Conservation (phyloP, 73 alveolate species). For the Strombidium stylifer region DNA sequence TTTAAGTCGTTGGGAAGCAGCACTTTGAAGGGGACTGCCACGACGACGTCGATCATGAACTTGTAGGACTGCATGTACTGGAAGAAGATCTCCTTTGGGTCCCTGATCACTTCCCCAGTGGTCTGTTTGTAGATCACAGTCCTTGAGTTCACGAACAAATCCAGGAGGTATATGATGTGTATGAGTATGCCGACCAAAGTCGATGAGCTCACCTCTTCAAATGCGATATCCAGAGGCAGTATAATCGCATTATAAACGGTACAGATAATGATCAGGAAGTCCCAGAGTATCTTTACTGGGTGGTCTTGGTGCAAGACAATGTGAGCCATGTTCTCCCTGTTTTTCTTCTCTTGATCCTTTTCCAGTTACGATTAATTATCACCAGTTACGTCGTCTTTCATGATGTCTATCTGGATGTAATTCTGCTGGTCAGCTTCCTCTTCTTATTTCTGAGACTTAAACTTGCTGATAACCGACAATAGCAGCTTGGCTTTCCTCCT, state of each 20-base stretch:
- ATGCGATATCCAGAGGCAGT: constrained; percentile 63
- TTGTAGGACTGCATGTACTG: constrained; percentile 39
- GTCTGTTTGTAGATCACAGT: constrained; percentile 52
- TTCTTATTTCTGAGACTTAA: too few species aligned
- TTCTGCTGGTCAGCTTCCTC: too few species aligned
- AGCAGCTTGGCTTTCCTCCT: too few species aligned
- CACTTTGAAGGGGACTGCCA: constrained; percentile 55
- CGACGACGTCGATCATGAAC: constrained; percentile 55
- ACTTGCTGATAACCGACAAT: too few species aligned
- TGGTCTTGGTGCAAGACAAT: constrained; percentile 37
- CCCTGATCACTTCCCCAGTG: constrained; percentile 58
- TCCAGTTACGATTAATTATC: too few species aligned
- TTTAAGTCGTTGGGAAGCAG: background rate
- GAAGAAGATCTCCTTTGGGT: constrained; percentile 15
- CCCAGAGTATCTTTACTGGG: constrained; percentile 62
- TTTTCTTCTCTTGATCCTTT: too few species aligned
- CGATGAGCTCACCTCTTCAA: constrained; percentile 42
- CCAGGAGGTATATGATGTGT: constrained; percentile 39
- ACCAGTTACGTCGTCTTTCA: too few species aligned
- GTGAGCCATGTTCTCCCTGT: too few species aligned
- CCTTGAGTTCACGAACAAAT: constrained; percentile 45
- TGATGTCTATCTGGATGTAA: too few species aligned
- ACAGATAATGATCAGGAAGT: constrained; percentile 46
- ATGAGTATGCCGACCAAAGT: constrained; percentile 18
- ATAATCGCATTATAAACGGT: constrained; percentile 51